Evolutionary conservation across 2,329 filamentous ascomycete genomes (phyloP), one percentile per base, ranked within the genome.

Genomic region (Aureobasidium sp.): DNA sequence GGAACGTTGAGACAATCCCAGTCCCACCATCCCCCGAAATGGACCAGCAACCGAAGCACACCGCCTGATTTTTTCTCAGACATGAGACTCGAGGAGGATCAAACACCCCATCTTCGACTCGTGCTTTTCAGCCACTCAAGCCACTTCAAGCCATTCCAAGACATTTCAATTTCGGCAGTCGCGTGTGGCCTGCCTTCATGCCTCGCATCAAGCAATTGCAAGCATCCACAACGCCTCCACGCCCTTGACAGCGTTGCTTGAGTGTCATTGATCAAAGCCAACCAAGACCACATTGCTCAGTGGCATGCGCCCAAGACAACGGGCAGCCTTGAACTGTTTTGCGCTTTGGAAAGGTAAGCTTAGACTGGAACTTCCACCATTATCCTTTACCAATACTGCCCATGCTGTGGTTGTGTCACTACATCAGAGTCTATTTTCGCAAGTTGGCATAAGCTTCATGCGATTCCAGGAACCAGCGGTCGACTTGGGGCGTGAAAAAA

Each of bases 81-180:
- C 32, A 24, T 37, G 44, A 37, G 22, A 35, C 32, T 37, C n/a
- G 35, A 6, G 44, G n/a, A 48, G 30, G 44, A 48, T 48, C 44
- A 48, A 27, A 48, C 44, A 48, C 30, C 4, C 3, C 44, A 48
- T 25, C 30, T 19, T 27, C 44, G 44, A 48, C 21, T 48, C 44
- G 32, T 48, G 44, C 21, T 39, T 49, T 39, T 27, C 45, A 49
- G 45, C 45, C 45, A 49, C 45, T 16, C 6, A 29, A 27, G 16
- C 22, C 24, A n/a, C 3, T 25, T 17, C 14, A 40, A 40, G 22
- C 12, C 22, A 24, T 38, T 48, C 34, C 45, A 49, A 49, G 45
- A 49, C 45, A 49, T 49, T 7, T 10, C 16, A 49, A 49, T 49
- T 49, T 49, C 45, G 45, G 45, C 45, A 49, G 24, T 49, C 45